These are phyloP conservation scores for Globisporangium spinosum DNA, from an alignment of 352 stramenopile species.

Conservation along the genomic window DNA sequence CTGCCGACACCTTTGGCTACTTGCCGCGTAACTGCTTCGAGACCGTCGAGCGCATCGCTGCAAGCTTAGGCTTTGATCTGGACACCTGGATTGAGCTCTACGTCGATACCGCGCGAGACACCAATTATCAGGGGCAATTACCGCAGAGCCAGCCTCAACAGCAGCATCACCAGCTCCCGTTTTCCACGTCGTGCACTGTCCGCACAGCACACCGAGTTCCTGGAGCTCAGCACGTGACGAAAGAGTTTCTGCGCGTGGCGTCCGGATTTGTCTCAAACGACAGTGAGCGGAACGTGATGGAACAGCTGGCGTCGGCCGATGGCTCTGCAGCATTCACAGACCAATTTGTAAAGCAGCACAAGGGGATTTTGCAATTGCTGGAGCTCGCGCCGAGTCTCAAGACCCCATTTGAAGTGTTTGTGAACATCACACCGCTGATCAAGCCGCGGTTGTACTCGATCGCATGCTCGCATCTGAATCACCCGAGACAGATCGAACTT, in stretches of 20 bases:
- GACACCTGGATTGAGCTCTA: slow-evolving; percentile 77
- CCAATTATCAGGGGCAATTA: too few species aligned
- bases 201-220: slow-evolving; percentile 84
- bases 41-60: slow-evolving; percentile 70
- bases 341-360: slow-evolving; percentile 70
- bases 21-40: slow-evolving; percentile 62
- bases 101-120: slow-evolving; percentile 13
- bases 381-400: slow-evolving; percentile 43
- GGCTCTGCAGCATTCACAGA: slow-evolving; percentile 73
- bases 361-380: slow-evolving; percentile 80
- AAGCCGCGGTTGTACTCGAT: slow-evolving; percentile 94
- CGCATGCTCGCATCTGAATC: slow-evolving; percentile 71
- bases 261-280: slow-evolving; percentile 42
- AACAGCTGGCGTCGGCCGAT: slow-evolving; percentile 54
- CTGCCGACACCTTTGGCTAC: slow-evolving; percentile 86
- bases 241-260: slow-evolving; percentile 46
- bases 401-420: slow-evolving; percentile 72
- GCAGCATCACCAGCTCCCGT: slow-evolving; percentile 47
- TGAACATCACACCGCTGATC: slow-evolving; percentile 78
- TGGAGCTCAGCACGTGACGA: slow-evolving; percentile 84
- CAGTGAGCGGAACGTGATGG: slow-evolving; percentile 40
- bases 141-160: neutral
- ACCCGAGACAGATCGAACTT: slow-evolving; percentile 77
- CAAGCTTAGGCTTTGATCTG: slow-evolving; percentile 71
- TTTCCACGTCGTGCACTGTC: slow-evolving; percentile 89